Percentiles rank a stretch among this genome's conserved stretches.
These are phyloP conservation scores for Monosporascus sp. DNA, from an alignment of 2,329 filamentous ascomycete species.

Conservation along the genomic window DNA sequence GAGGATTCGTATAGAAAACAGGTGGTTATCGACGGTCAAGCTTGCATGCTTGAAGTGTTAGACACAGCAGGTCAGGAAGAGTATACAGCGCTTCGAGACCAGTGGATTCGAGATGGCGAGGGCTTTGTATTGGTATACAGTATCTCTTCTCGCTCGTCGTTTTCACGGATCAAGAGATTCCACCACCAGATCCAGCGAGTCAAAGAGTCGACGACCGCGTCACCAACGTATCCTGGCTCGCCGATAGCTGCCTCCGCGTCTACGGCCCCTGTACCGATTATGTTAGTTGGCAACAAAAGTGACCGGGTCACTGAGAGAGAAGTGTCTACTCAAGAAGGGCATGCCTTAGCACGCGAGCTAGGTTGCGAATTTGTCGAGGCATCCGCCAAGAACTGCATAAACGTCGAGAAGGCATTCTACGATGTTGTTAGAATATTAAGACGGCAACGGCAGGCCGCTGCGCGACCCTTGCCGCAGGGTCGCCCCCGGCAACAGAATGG, in stretches of 20 bases:
- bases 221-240: constrained; percentile 71
- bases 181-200: constrained; percentile 96
- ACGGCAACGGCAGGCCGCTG: constrained; percentile 64
- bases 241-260: constrained; percentile 57
- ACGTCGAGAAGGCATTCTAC: constrained; percentile 97
- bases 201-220: constrained; percentile 80
- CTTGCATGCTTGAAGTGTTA: constrained; percentile 95
- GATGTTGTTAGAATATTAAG: constrained; percentile 91
- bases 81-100: constrained; percentile 92
- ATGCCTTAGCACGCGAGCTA: constrained; percentile 82
- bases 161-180: constrained; percentile 90
- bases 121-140: constrained; percentile 97
- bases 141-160: constrained; percentile 94
- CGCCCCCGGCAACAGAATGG: constrained; percentile 19
- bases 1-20: constrained; percentile 86
- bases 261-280: constrained; percentile 77
- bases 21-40: constrained; percentile 88
- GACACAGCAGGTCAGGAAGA: constrained; percentile 98
- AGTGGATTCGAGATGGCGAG: constrained; percentile 98
- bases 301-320: constrained; percentile 94
- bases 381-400: constrained; percentile 96
- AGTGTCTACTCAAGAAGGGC: constrained; percentile 93
- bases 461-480: constrained; percentile 30
- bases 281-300: constrained; percentile 98
- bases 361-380: constrained; percentile 97